phyloP scores from a whole-genome alignment of 768 basidiomycete genomes.

The Lactarius vividus region DNA sequence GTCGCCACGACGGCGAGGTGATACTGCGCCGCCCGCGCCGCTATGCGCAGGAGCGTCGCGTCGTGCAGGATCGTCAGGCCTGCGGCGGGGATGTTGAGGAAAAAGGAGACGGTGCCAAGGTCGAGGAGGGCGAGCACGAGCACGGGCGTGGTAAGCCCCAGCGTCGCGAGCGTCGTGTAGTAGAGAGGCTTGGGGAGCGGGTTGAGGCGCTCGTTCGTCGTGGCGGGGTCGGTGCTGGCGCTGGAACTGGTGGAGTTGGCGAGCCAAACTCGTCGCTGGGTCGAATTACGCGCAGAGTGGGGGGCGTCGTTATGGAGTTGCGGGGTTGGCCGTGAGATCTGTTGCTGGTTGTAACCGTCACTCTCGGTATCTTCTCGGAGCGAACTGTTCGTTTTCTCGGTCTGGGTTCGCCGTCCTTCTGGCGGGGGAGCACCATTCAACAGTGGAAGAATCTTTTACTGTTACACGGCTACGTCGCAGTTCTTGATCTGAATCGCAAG shows the following conservation, averaged over 20 bases:
- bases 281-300: background rate
- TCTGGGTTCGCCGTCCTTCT: background rate
- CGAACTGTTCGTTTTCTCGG: background rate
- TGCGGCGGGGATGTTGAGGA: background rate
- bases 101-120: constrained; percentile 18
- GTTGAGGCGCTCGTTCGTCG: constrained; percentile 2
- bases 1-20: background rate
- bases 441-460: background rate
- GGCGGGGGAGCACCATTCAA: background rate
- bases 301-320: background rate
- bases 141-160: constrained; percentile 4
- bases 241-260: background rate
- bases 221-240: background rate
- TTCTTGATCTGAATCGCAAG: too few species aligned
- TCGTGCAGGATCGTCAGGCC: constrained; percentile 17
- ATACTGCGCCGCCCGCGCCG: too few species aligned
- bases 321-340: background rate
- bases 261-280: background rate
- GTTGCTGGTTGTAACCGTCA: background rate
- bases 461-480: background rate
- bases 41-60: constrained; percentile 1
- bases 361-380: background rate
- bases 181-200: constrained; percentile 3
- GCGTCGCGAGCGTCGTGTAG: constrained; percentile 1
- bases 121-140: constrained; percentile 9